phyloP scores from a whole-genome alignment of 176 grass and related monocot genomes.

The Bonia amplexicaulis region DNA sequence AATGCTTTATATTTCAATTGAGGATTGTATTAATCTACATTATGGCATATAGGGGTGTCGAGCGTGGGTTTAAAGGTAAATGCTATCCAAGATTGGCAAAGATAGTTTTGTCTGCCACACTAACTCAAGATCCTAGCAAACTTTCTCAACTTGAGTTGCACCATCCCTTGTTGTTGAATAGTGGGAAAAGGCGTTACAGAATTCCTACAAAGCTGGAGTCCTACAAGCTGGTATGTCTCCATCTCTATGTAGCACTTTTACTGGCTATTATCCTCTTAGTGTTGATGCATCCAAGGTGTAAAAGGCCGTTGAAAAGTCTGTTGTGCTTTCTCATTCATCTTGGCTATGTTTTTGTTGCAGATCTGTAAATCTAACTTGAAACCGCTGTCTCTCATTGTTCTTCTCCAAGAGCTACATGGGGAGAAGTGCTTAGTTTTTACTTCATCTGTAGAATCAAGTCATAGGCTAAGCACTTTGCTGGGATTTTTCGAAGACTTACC shows the following conservation, averaged over 20 bases:
- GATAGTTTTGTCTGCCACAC: slow-evolving; percentile 83
- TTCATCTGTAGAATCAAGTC: slow-evolving; percentile 83
- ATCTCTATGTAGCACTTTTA: background rate
- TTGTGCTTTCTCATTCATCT: background rate
- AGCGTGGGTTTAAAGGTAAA: slow-evolving; percentile 87
- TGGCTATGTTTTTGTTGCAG: slow-evolving; percentile 35
- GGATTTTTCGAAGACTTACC: slow-evolving; percentile 73
- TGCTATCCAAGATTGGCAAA: slow-evolving; percentile 73
- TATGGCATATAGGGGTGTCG: slow-evolving; percentile 52
- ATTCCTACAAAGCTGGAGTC: slow-evolving; percentile 70
- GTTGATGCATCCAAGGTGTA: background rate
- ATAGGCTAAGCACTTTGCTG: slow-evolving; percentile 80
- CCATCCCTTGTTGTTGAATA: slow-evolving; percentile 86
- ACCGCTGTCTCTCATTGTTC: slow-evolving; percentile 67
- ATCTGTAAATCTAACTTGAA: slow-evolving; percentile 91
- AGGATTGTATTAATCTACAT: slow-evolving; percentile 16
- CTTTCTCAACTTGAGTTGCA: slow-evolving; percentile 87
- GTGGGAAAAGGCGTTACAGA: slow-evolving; percentile 79
- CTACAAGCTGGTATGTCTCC: slow-evolving; percentile 63
- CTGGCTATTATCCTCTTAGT: no score
- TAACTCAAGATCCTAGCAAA: slow-evolving; percentile 99
- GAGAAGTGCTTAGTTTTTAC: slow-evolving; percentile 91
- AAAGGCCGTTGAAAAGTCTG: background rate
- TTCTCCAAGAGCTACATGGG: slow-evolving; percentile 69
- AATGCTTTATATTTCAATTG: background rate